Evolutionary conservation across 768 basidiomycete species (phyloP).

Genomic region (Pleurotus cornucopiae): DNA sequence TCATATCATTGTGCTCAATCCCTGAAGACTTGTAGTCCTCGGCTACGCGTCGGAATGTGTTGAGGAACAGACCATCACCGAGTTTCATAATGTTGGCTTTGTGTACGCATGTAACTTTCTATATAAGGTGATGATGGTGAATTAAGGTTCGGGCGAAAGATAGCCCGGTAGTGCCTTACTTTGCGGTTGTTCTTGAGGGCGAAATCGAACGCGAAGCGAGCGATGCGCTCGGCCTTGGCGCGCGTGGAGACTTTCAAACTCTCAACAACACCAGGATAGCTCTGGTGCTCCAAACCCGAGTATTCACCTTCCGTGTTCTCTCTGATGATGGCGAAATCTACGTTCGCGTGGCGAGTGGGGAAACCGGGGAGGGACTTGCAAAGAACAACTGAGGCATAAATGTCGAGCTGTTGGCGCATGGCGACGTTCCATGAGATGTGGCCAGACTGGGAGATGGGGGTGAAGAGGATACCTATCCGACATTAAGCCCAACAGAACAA

Average conservation of each 20-base stretch:
- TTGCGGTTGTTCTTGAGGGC: slow-evolving; percentile 98
- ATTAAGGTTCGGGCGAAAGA: too few relatives aligned
- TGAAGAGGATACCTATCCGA: slow-evolving; percentile 89
- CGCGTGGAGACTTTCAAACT: slow-evolving; percentile 95
- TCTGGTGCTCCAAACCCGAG: slow-evolving; percentile 96
- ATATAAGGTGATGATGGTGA: not conserved
- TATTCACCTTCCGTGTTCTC: slow-evolving; percentile 99
- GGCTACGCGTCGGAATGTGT: slow-evolving; percentile 94
- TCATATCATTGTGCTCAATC: slow-evolving; percentile 96
- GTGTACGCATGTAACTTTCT: slow-evolving; percentile 99
- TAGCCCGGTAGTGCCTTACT: slow-evolving; percentile 36
- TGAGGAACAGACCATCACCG: slow-evolving; percentile 97
- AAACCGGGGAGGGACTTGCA: slow-evolving; percentile 97
- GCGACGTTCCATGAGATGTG: slow-evolving; percentile 99
- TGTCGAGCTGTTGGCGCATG: slow-evolving; percentile 99
- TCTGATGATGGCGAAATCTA: slow-evolving; percentile 98
- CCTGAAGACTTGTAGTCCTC: slow-evolving; percentile 95
- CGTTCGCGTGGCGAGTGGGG: slow-evolving; percentile 92
- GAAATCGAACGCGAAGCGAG: slow-evolving; percentile 97
- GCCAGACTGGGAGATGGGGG: slow-evolving; percentile 91
- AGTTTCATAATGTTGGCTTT: slow-evolving; percentile 99
- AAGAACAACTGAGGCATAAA: slow-evolving; percentile 96
- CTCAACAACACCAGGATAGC: slow-evolving; percentile 98
- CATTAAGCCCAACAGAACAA: not conserved
- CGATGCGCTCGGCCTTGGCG: slow-evolving; percentile 93